These are phyloP conservation scores for Naganishia albida DNA, from an alignment of 1,284 basidiomycete genomes.

Conservation along the genomic window DNA sequence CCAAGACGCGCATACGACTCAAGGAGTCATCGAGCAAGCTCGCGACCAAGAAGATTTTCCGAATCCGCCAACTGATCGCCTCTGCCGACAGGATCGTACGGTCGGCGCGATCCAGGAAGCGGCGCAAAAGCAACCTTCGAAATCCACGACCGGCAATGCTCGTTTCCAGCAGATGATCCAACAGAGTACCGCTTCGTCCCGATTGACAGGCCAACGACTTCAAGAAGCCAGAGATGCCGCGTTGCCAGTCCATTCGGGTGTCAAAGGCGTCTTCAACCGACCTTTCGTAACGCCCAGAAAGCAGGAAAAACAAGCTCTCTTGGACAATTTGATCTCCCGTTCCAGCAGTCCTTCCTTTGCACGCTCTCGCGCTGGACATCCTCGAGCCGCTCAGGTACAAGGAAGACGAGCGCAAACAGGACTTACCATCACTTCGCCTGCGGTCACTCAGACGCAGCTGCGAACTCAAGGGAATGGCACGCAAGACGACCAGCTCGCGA, in stretches of 20 bases:
- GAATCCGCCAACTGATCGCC: neutral
- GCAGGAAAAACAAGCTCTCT: neutral
- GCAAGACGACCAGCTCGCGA: constrained; percentile 11
- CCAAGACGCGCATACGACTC: no score
- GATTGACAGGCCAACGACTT: neutral
- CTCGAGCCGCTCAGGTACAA: neutral
- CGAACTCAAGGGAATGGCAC: neutral
- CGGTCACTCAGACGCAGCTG: neutral
- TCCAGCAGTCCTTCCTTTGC: neutral
- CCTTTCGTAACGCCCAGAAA: constrained; percentile 11
- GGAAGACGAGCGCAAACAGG: constrained; percentile 1
- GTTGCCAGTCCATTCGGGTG: neutral
- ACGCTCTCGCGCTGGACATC: neutral
- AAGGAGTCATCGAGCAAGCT: no score
- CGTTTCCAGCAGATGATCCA: constrained; percentile 7
- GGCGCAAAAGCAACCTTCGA: neutral
- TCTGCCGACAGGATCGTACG: neutral
- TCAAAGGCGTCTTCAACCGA: neutral
- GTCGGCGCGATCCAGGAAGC: neutral
- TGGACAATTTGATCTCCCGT: neutral
- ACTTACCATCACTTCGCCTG: neutral
- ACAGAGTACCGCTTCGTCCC: neutral
- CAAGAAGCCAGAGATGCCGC: constrained; percentile 3
- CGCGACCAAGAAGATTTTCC: no score
- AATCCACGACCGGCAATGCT: neutral